These are phyloP conservation scores for Forsythia suspensa DNA, from an alignment of 257 asterid genomes.

Conservation along the genomic window DNA sequence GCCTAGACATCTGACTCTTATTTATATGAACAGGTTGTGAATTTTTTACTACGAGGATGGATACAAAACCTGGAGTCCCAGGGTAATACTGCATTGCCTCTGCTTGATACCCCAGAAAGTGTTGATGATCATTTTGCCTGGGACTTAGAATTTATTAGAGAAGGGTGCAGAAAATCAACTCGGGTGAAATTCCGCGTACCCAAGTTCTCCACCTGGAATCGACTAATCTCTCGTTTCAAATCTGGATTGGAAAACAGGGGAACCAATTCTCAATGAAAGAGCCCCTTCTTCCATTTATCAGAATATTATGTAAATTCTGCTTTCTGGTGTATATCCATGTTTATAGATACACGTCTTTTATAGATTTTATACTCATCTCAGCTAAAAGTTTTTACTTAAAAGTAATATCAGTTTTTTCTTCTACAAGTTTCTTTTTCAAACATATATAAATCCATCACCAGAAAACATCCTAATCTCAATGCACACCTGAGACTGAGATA, in stretches of 20 bases:
- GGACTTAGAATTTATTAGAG: constrained; percentile 57
- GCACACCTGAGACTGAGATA: neutral
- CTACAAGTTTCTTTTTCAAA: neutral
- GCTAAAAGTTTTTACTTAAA: no score
- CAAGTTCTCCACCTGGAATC: constrained; percentile 53
- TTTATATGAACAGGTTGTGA: constrained; percentile 66
- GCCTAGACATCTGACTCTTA: neutral
- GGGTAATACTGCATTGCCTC: constrained; percentile 58
- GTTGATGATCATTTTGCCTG: constrained; percentile 34
- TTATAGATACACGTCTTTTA: neutral
- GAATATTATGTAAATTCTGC: neutral
- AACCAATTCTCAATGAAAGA: neutral
- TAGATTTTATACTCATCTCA: neutral
- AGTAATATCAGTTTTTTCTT: no score
- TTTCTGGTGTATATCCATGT: neutral
- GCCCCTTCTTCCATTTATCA: neutral
- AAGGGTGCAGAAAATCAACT: constrained; percentile 52
- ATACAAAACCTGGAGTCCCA: constrained; percentile 66
- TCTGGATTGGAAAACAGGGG: constrained; percentile 29
- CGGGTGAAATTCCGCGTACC: constrained; percentile 62
- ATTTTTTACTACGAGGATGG: constrained; percentile 84
- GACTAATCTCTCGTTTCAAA: constrained; percentile 48
- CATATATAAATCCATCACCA: neutral
- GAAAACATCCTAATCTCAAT: no score
- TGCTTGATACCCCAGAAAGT: constrained; percentile 52